Conservation (phyloP, 176 grass and related monocot genomes). For the Tillandsia fasciculata region DNA sequence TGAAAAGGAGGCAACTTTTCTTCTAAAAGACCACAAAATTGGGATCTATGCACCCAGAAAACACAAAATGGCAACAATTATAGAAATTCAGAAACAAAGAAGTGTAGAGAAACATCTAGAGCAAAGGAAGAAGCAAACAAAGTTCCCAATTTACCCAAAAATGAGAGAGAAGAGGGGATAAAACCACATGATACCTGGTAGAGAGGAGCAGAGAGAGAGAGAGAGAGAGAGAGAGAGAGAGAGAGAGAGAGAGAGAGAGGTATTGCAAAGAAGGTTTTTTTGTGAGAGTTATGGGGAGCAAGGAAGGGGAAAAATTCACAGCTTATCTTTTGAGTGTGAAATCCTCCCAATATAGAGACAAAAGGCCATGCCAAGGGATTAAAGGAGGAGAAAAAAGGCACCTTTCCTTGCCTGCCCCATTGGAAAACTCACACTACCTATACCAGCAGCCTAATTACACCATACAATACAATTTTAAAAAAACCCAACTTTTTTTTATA, state of each 20-base stretch:
- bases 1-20: slow-evolving; percentile 5
- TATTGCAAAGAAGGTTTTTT: slow-evolving; percentile 7
- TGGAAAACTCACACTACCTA: not conserved
- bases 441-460: not conserved
- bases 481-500: not conserved
- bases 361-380: slow-evolving; percentile 45
- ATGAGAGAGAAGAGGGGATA: slow-evolving; percentile 15
- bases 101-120: no score
- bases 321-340: slow-evolving; percentile 23
- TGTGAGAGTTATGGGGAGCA: slow-evolving; percentile 7
- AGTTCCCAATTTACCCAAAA: not conserved
- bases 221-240: slow-evolving; percentile 22
- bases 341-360: slow-evolving; percentile 48
- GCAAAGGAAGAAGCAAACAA: not conserved
- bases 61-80: slow-evolving; percentile 14
- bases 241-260: slow-evolving; percentile 8
- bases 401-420: not conserved
- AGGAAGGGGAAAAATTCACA: slow-evolving; percentile 27
- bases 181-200: slow-evolving; percentile 14
- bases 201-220: not conserved
- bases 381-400: slow-evolving; percentile 36
- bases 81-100: no score
- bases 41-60: slow-evolving; percentile 29
- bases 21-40: not conserved
- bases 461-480: not conserved